phyloP scores from a whole-genome alignment of 2,329 filamentous ascomycete genomes.

The Aspergillus brunneoviolaceus region DNA sequence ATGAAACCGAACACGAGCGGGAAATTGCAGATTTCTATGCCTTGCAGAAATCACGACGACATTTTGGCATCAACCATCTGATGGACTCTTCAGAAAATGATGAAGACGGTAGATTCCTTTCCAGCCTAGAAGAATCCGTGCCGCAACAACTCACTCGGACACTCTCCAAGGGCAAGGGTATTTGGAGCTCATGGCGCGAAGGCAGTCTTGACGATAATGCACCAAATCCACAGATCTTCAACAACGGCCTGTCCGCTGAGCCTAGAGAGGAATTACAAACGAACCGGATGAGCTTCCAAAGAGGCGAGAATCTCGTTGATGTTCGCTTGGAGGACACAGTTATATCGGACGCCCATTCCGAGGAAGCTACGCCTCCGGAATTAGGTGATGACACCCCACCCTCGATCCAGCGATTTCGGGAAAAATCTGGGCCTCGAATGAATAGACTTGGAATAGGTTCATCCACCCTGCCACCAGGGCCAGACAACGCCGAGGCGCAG shows the following conservation, averaged over 20 bases:
- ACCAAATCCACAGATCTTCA: conserved; percentile 37
- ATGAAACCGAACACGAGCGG: conserved; percentile 83
- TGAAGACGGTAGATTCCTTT: conserved; percentile 59
- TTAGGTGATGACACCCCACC: conserved; percentile 49
- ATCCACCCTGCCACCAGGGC: conserved; percentile 51
- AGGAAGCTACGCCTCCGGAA: conserved; percentile 42
- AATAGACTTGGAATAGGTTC: conserved; percentile 41
- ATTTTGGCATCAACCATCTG: conserved; percentile 79
- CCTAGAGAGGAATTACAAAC: conserved; percentile 30
- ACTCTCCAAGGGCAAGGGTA: conserved; percentile 49
- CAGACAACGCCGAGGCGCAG: conserved; percentile 50
- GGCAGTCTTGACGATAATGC: conserved; percentile 45
- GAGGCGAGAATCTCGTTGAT: conserved; percentile 74
- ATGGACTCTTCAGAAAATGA: conserved; percentile 85
- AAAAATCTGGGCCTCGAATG: conserved; percentile 41
- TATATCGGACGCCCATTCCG: conserved; percentile 45
- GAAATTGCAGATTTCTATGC: conserved; percentile 95
- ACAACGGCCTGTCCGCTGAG: conserved; percentile 37
- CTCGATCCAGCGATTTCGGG: conserved; percentile 58
- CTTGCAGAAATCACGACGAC: conserved; percentile 81
- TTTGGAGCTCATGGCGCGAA: conserved; percentile 58
- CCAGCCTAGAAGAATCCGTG: conserved; percentile 47
- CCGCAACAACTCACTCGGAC: conserved; percentile 35
- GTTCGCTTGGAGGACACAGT: conserved; percentile 73
- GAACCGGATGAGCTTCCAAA: conserved; percentile 51